Percentiles rank a stretch among this genome's conserved stretches.
Evolutionary conservation across 345 rosid species (phyloP).

Genomic region (Rhizophora mangle): DNA sequence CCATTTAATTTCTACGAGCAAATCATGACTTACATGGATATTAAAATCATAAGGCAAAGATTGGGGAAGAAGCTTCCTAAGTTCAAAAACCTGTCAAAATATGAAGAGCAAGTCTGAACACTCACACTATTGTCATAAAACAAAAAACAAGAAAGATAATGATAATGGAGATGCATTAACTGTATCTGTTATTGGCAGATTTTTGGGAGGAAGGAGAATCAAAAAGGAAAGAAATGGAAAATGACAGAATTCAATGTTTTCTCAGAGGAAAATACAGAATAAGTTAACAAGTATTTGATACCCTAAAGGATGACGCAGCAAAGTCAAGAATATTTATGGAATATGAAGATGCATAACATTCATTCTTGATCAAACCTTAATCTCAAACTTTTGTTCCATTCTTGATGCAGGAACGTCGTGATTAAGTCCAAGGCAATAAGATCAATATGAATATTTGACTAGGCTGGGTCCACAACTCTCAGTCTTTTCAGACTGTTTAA

Average conservation of each 20-base stretch:
- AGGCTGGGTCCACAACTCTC: too few relatives aligned
- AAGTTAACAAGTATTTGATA: not conserved
- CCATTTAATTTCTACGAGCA: constrained; percentile 2
- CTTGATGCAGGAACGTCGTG: too few relatives aligned
- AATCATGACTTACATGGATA: constrained; percentile 63
- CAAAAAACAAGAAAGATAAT: not conserved
- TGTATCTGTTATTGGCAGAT: not conserved
- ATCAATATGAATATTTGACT: too few relatives aligned
- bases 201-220: not conserved
- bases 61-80: constrained; percentile 79
- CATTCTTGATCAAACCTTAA: too few relatives aligned
- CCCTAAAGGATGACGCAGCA: not conserved
- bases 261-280: too few relatives aligned
- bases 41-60: constrained; percentile 76
- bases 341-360: not conserved
- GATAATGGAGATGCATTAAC: not conserved
- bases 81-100: constrained; percentile 67
- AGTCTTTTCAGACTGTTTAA: too few relatives aligned
- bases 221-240: too few relatives aligned
- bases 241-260: too few relatives aligned
- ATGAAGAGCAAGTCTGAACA: constrained; percentile 3
- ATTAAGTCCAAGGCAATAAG: too few relatives aligned
- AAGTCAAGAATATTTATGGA: not conserved
- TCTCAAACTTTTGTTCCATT: too few relatives aligned
- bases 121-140: not conserved